Percentiles rank a stretch among this genome's conserved stretches.
Evolutionary conservation across 2,329 filamentous ascomycete genomes (phyloP).

Genomic region (Diaporthe aspalathi): DNA sequence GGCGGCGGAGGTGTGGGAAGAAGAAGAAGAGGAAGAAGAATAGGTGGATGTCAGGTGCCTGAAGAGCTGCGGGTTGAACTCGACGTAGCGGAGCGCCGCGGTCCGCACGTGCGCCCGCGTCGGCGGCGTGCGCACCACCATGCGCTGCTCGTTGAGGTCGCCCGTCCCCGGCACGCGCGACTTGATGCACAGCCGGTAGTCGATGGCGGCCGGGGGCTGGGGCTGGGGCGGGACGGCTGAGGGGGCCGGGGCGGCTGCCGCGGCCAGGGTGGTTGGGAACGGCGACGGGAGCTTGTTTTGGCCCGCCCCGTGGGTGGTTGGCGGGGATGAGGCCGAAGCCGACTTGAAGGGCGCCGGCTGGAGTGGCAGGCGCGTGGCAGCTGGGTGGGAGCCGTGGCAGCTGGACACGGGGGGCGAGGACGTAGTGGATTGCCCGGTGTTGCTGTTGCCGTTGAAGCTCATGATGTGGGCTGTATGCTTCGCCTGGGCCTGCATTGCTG

Average conservation of each 20-base stretch:
- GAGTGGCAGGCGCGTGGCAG: neutral
- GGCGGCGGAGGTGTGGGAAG: neutral
- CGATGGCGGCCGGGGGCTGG: slow-evolving; percentile 8
- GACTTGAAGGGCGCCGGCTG: neutral
- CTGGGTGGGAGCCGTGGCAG: neutral
- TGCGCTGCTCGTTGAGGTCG: slow-evolving; percentile 27
- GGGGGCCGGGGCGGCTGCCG: neutral
- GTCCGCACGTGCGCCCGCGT: slow-evolving; percentile 34
- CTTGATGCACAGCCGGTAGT: slow-evolving; percentile 37
- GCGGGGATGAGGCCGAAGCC: slow-evolving; percentile 19
- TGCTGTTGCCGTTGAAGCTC: neutral
- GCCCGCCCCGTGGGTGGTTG: neutral
- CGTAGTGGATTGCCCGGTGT: neutral
- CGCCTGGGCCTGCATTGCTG: neutral
- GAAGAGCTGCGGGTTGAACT: slow-evolving; percentile 12
- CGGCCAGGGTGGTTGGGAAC: neutral
- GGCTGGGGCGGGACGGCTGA: neutral
- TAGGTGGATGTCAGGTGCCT: neutral
- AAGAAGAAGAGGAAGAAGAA: neutral
- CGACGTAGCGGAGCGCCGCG: slow-evolving; percentile 32
- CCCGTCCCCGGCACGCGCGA: slow-evolving; percentile 4
- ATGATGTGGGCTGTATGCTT: neutral
- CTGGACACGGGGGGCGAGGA: neutral
- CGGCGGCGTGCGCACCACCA: slow-evolving; percentile 28
- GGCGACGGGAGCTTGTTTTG: slow-evolving; percentile 7